phyloP scores from a whole-genome alignment of 2,329 filamentous ascomycete genomes.

The Fusarium buharicum region DNA sequence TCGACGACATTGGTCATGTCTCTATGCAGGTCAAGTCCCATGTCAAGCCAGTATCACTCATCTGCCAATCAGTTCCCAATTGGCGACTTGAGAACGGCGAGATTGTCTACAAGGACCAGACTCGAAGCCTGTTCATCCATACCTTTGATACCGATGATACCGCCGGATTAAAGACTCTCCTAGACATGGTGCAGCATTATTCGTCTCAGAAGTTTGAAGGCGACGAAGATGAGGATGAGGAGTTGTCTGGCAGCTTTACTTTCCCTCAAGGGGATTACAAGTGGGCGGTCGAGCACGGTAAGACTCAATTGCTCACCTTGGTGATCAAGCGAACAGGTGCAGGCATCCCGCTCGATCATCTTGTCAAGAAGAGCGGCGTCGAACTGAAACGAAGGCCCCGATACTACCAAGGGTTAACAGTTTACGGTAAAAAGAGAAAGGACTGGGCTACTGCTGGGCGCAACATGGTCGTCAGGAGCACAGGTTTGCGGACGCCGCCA shows the following conservation, averaged over 20 bases:
- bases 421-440: constrained; percentile 75
- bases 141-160: constrained; percentile 65
- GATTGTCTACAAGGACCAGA: constrained; percentile 9
- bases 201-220: constrained; percentile 50
- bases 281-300: constrained; percentile 58
- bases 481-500: constrained; percentile 63
- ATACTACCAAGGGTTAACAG: constrained; percentile 80
- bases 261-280: constrained; percentile 57
- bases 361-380: constrained; percentile 73
- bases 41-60: constrained; percentile 63
- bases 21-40: constrained; percentile 74
- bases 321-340: constrained; percentile 74
- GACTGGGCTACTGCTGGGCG: constrained; percentile 79
- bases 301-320: constrained; percentile 67
- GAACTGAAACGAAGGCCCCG: constrained; percentile 71
- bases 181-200: constrained; percentile 64
- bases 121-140: constrained; percentile 53
- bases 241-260: constrained; percentile 48
- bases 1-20: constrained; percentile 78
- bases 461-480: constrained; percentile 52
- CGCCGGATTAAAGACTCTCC: constrained; percentile 63
- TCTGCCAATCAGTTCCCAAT: constrained; percentile 55
- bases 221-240: constrained; percentile 51
- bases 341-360: constrained; percentile 73
- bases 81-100: constrained; percentile 49